These are phyloP conservation scores for Tilletia caries DNA, from an alignment of 1,284 basidiomycete species.

Conservation along the genomic window DNA sequence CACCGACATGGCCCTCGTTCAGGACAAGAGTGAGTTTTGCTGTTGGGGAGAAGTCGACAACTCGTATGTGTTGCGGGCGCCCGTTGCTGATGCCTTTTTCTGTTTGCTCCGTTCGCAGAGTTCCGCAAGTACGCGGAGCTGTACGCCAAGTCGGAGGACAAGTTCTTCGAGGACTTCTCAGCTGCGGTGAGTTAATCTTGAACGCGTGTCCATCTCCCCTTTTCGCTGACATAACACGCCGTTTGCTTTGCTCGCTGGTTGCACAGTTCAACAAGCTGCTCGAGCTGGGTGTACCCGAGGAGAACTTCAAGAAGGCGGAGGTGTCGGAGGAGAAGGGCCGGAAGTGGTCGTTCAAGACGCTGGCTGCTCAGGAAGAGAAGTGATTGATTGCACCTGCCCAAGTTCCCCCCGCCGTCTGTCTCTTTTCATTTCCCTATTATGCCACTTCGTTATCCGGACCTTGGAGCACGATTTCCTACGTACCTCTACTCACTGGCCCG, in stretches of 20 bases:
- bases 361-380: background rate
- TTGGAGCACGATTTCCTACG: too few species aligned
- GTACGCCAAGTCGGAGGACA: constrained; percentile 51
- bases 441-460: background rate
- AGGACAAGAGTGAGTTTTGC: constrained; percentile 31
- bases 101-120: too few species aligned
- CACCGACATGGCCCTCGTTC: constrained; percentile 43
- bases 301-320: constrained; percentile 45
- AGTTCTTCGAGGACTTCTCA: constrained; percentile 51
- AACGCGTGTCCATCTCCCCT: too few species aligned
- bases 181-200: constrained; percentile 18
- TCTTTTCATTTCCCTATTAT: background rate
- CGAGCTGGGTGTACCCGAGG: constrained; percentile 49
- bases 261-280: constrained; percentile 33
- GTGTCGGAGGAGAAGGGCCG: constrained; percentile 32
- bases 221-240: background rate
- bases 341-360: constrained; percentile 12
- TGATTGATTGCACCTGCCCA: background rate
- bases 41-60: too few species aligned
- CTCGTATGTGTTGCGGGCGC: background rate
- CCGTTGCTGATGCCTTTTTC: too few species aligned
- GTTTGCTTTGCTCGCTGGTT: constrained; percentile 14
- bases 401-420: background rate
- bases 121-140: constrained; percentile 47
- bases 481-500: too few species aligned